Percentiles rank a stretch among this genome's conserved stretches.
phyloP scores from a whole-genome alignment of 2,329 filamentous ascomycete species.

The Pyrenochaeta sp. region DNA sequence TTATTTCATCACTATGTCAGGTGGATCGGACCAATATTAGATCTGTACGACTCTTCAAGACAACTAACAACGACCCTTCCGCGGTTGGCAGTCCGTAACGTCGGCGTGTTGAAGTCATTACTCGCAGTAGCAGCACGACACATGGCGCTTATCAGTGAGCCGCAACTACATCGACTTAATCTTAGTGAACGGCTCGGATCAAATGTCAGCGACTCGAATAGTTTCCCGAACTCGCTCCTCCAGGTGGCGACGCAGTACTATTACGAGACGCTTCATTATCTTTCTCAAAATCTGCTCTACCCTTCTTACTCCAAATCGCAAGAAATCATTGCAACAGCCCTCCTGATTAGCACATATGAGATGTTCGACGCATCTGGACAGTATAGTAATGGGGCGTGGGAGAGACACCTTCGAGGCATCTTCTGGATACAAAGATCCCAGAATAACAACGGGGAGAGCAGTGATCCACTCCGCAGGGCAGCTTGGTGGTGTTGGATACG shows the following conservation, averaged over 20 bases:
- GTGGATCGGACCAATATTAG: constrained; percentile 51
- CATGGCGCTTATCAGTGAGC: constrained; percentile 52
- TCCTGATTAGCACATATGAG: constrained; percentile 70
- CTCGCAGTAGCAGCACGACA: constrained; percentile 65
- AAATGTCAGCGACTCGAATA: constrained; percentile 14
- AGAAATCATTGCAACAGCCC: constrained; percentile 66
- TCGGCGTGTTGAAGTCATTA: constrained; percentile 66
- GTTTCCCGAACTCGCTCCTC: constrained; percentile 41
- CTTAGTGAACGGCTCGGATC: constrained; percentile 30
- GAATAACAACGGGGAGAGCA: constrained; percentile 66
- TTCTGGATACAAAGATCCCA: constrained; percentile 73
- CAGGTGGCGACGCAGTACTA: constrained; percentile 63
- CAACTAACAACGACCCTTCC: constrained; percentile 49
- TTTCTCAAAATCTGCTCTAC: constrained; percentile 67
- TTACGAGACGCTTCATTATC: constrained; percentile 69
- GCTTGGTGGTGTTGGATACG: constrained; percentile 73
- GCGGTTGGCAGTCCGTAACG: constrained; percentile 58
- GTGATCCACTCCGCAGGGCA: constrained; percentile 63
- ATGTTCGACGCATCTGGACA: constrained; percentile 67
- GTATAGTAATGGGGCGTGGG: constrained; percentile 60
- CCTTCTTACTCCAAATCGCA: constrained; percentile 65
- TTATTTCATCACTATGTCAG: constrained; percentile 53
- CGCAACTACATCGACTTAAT: constrained; percentile 31
- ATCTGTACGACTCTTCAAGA: constrained; percentile 54
- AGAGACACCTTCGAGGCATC: constrained; percentile 69